These are phyloP conservation scores for Talaromyces sp. DNA, from an alignment of 2,329 filamentous ascomycete species.

Conservation along the genomic window DNA sequence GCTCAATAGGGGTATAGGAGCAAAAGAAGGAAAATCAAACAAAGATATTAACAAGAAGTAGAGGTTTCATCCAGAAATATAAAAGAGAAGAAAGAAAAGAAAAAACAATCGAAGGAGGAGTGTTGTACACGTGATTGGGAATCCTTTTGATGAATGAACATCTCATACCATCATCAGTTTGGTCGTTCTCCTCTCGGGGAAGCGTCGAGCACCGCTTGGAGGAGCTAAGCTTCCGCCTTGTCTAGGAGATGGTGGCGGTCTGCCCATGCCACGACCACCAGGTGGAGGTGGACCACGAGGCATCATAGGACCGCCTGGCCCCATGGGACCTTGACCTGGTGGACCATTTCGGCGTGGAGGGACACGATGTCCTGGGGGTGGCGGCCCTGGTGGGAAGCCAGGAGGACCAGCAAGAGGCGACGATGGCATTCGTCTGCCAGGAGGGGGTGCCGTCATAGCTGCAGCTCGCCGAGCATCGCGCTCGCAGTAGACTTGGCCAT, in stretches of 20 bases:
- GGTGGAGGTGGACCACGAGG: slow-evolving; percentile 19
- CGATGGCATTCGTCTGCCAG: slow-evolving; percentile 29
- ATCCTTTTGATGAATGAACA: slow-evolving; percentile 2
- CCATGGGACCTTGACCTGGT: slow-evolving; percentile 18
- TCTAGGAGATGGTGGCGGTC: slow-evolving; percentile 14
- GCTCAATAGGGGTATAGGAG: slow-evolving; percentile 16
- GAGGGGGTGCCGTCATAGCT: slow-evolving; percentile 31
- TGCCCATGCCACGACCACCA: slow-evolving; percentile 21
- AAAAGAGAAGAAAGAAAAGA: not conserved
- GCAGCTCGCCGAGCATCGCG: slow-evolving; percentile 67
- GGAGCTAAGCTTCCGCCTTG: slow-evolving; percentile 16
- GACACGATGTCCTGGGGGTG: slow-evolving; percentile 17
- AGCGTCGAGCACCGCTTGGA: slow-evolving; percentile 33
- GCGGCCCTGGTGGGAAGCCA: slow-evolving; percentile 21
- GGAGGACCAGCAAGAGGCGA: slow-evolving; percentile 30
- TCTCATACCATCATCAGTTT: slow-evolving; percentile 46
- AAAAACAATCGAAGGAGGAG: slow-evolving; percentile 1
- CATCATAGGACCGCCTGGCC: slow-evolving; percentile 10
- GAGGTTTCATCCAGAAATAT: not conserved
- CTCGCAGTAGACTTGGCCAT: slow-evolving; percentile 76
- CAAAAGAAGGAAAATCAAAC: slow-evolving; percentile 6
- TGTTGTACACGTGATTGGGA: slow-evolving; percentile 7
- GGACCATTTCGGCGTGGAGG: slow-evolving; percentile 21
- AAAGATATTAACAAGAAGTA: slow-evolving; percentile 1
- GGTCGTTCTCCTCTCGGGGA: slow-evolving; percentile 47